A percentile compares a stretch with the other conserved stretches of the same genome.
These are phyloP conservation scores for Wilhelminamyces savonicus DNA, from an alignment of 805 yeast genomes.

Conservation along the genomic window DNA sequence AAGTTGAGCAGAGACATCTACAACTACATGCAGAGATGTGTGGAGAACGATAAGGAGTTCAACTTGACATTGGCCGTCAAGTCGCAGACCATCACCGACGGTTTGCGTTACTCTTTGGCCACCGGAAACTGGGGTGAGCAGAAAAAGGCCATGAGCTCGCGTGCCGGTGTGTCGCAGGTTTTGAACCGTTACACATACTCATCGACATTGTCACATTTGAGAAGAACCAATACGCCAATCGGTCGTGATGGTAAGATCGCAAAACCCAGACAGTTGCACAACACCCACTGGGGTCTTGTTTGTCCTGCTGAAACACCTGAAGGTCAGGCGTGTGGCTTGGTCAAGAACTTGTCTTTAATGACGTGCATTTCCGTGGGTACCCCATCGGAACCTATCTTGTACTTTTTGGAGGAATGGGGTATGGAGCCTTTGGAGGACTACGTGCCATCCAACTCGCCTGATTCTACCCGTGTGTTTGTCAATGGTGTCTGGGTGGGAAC, in stretches of 20 bases:
- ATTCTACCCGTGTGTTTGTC: constrained; percentile 89
- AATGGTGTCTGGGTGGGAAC: constrained; percentile 99
- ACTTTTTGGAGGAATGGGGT: constrained; percentile 97
- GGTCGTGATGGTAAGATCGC: constrained; percentile 99
- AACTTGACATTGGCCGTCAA: constrained; percentile 94
- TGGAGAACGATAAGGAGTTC: constrained; percentile 95
- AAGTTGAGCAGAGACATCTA: constrained; percentile 94
- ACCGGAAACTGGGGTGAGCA: constrained; percentile 99
- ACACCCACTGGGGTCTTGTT: constrained; percentile 99
- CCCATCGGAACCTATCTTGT: constrained; percentile 90
- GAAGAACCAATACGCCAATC: constrained; percentile 98
- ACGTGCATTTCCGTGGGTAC: constrained; percentile 97
- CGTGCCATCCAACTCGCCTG: constrained; percentile 85
- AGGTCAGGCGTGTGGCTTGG: constrained; percentile 99
- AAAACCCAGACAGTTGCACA: constrained; percentile 97
- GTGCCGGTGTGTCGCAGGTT: constrained; percentile 99
- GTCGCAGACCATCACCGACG: constrained; percentile 95
- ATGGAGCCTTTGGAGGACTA: constrained; percentile 96
- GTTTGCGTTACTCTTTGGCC: constrained; percentile 94
- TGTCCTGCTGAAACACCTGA: constrained; percentile 99
- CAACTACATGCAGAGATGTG: constrained; percentile 98
- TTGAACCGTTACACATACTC: constrained; percentile 96
- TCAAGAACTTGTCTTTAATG: constrained; percentile 93
- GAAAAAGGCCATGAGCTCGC: constrained; percentile 96
- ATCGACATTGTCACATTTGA: constrained; percentile 95